Base-by-base conservation (phyloP, 208 protist species). In the Naegleria gruberi region DNA sequence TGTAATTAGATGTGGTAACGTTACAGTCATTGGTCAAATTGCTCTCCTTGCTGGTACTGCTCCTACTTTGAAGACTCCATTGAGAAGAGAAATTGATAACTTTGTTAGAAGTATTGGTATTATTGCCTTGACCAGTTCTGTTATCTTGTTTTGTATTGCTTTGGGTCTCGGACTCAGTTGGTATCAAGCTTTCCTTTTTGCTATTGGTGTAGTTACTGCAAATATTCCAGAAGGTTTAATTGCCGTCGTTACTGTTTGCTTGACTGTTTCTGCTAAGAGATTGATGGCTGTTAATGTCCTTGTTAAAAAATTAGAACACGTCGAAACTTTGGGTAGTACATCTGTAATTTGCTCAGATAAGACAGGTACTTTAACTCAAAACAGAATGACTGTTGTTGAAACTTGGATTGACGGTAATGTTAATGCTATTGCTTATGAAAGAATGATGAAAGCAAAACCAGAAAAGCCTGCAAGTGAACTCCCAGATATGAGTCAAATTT, bases 281-380 rank as follows among this genome's bases (percentile, higher is more conserved):
- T 94, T 98, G 92, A 83, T 94, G 0, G 87, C 45, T 42, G 92
- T 94, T 83, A 94, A 97, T 86, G 95, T 97, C 15, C 82, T 97
- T 19, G 95, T 98, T 6, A 95, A 96, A 57, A 94, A 93, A 45
- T 81, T 98, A 1, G 92, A 94, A 46, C 87, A 95, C 3, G 94
- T 97, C 26, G 96, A 97, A 91, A 98, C 96, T 6, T 94, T 98
- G 0, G 96, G 96, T n/a, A 94, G 95, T 26, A 95, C 92, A 34
- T 93, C 93, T 41, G 87, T 93, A 23, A 97, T 97, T 89, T 93
- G 91, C 84, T 96, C 94, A 0, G 96, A 98, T 92, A 97, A 97
- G 90, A 97, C 96, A 0, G 96, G 96, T 47, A 97, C 96, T 17
- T 90, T 97, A 12, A 97, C 96, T 43, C 94, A 97, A 91, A 97